Conservation (phyloP, 2,329 filamentous ascomycete genomes). For the Thielaviopsis musarum region DNA sequence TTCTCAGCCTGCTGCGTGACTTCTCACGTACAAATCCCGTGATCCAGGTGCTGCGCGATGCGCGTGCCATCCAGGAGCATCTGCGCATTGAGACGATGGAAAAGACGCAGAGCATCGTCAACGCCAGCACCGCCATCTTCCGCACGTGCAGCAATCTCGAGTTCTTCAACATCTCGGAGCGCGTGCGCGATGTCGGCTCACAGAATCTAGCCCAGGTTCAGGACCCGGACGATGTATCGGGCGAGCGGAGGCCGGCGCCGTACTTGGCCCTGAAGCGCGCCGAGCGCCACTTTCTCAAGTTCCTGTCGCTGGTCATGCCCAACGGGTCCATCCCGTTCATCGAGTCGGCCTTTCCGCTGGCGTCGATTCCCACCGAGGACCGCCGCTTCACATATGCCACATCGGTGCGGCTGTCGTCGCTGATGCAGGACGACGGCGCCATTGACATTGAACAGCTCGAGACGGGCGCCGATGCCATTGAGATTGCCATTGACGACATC, state of each 20-base stretch:
- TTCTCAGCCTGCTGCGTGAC: conserved; percentile 41
- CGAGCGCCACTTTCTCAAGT: conserved; percentile 53
- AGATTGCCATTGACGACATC: conserved; percentile 31
- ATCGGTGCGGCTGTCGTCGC: conserved; percentile 39
- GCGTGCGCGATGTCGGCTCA: conserved; percentile 17
- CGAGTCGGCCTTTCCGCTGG: conserved; percentile 48
- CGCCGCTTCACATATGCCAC: conserved; percentile 51
- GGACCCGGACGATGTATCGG: conserved; percentile 14
- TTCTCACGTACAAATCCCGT: conserved; percentile 51
- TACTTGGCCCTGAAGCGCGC: conserved; percentile 52
- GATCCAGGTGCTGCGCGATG: conserved; percentile 51
- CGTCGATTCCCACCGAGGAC: conserved; percentile 40
- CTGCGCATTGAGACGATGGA: conserved; percentile 37
- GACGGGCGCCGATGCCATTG: conserved; percentile 50
- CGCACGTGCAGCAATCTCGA: conserved; percentile 55
- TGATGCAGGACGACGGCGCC: conserved; percentile 27
- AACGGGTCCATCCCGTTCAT: conserved; percentile 37
- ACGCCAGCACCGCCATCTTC: conserved; percentile 40
- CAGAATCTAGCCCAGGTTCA: conserved; percentile 8
- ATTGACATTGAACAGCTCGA: conserved; percentile 48
- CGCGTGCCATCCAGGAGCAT: conserved; percentile 45
- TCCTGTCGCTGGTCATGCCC: conserved; percentile 44
- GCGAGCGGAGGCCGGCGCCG: conserved; percentile 30
- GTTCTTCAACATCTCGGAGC: conserved; percentile 58
- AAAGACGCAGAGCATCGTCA: conserved; percentile 41